Percentiles rank a stretch among this genome's conserved stretches.
Conservation (phyloP, 768 basidiomycete genomes). For the Mycena albidolilacea region DNA sequence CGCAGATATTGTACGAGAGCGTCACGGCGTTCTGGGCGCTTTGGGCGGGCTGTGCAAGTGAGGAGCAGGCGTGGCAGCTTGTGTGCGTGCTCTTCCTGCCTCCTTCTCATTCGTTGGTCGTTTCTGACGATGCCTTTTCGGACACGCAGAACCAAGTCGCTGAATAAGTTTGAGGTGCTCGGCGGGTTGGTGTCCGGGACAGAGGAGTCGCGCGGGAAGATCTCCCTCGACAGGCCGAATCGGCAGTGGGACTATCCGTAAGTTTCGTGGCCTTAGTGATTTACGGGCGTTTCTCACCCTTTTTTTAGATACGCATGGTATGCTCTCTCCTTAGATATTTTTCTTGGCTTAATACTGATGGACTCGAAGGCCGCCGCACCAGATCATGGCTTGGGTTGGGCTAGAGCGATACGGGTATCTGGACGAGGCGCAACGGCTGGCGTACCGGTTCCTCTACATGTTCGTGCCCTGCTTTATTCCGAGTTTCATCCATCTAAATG, state of each 20-base stretch:
- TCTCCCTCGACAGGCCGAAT: conserved; percentile 96
- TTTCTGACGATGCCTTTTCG: conserved; percentile 38
- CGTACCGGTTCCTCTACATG: conserved; percentile 99
- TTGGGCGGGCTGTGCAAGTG: conserved; percentile 98
- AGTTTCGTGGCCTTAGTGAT: conserved; percentile 51
- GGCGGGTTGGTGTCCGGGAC: conserved; percentile 97
- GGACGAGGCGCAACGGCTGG: conserved; percentile 92
- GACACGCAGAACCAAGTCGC: conserved; percentile 77
- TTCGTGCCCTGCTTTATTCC: conserved; percentile 47
- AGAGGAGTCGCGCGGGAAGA: conserved; percentile 95
- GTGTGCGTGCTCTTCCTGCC: conserved; percentile 71
- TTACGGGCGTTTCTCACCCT: conserved; percentile 14
- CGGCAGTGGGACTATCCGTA: conserved; percentile 99
- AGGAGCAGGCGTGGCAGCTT: conserved; percentile 94
- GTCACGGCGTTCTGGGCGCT: conserved; percentile 98
- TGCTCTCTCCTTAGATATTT: conserved; percentile 34
- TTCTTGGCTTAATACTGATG: conserved; percentile 26
- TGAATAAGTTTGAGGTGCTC: conserved; percentile 96
- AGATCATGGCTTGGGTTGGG: conserved; percentile 99
- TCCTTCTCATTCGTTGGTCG: conserved; percentile 3
- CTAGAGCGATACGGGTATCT: conserved; percentile 96
- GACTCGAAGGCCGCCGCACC: conserved; percentile 88
- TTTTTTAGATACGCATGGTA: conserved; percentile 77
- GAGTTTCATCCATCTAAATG: not conserved
- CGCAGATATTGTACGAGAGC: conserved; percentile 95